A percentile compares a stretch with the other conserved stretches of the same genome.
phyloP scores from a whole-genome alignment of 345 rosid genomes.

The Brassica carinata region DNA sequence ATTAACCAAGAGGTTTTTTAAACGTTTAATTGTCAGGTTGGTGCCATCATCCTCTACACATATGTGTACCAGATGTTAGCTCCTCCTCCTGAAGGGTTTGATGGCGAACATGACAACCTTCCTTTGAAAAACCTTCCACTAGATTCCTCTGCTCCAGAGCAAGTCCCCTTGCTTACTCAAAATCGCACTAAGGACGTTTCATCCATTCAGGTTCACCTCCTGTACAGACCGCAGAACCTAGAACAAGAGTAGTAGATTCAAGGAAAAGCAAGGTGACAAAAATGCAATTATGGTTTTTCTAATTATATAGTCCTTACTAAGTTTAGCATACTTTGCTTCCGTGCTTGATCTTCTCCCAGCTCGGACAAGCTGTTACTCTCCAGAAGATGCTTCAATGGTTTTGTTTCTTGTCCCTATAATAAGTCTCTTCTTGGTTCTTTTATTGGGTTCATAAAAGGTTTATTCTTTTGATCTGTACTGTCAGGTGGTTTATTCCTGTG shows the following conservation, averaged over 20 bases:
- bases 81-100: conserved; percentile 94
- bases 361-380: conserved; percentile 89
- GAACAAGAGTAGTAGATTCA: conserved; percentile 40
- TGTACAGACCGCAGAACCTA: conserved; percentile 41
- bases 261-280: conserved; percentile 61
- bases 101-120: conserved; percentile 54
- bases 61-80: conserved; percentile 91
- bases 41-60: conserved; percentile 94
- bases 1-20: not conserved
- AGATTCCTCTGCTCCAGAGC: conserved; percentile 55
- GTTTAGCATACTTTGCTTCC: conserved; percentile 21
- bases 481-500: conserved; percentile 97
- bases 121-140: conserved; percentile 59
- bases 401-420: not conserved
- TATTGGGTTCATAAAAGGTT: not conserved
- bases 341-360: conserved; percentile 85
- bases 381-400: conserved; percentile 90
- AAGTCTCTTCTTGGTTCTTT: not conserved
- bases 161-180: conserved; percentile 68
- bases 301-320: not conserved
- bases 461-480: conserved; percentile 15
- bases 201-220: conserved; percentile 58
- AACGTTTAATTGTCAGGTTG: conserved; percentile 58
- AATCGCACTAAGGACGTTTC: conserved; percentile 44
- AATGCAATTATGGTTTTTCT: conserved; percentile 8